Conservation (phyloP, 805 yeast genomes). For the Wickerhamomyces kurtzmanii region DNA sequence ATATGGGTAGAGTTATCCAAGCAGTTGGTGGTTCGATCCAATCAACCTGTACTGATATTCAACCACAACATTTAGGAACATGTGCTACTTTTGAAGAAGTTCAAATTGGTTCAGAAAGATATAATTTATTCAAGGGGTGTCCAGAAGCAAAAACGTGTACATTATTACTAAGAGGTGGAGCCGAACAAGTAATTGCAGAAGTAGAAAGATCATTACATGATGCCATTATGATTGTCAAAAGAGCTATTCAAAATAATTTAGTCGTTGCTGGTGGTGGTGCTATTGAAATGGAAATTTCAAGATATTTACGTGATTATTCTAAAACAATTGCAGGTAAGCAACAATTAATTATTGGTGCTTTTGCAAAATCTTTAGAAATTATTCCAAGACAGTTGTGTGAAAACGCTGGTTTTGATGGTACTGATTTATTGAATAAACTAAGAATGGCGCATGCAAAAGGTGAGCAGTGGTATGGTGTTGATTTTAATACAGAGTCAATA, state of each 20-base stretch:
- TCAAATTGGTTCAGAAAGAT: conserved; percentile 94
- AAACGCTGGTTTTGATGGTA: conserved; percentile 97
- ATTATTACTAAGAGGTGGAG: conserved; percentile 89
- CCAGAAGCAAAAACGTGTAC: conserved; percentile 92
- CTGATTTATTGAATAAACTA: conserved; percentile 83
- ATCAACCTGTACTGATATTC: conserved; percentile 64
- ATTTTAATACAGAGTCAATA: conserved; percentile 74
- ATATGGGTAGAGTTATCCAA: conserved; percentile 82
- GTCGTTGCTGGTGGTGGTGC: conserved; percentile 99
- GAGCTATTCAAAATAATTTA: conserved; percentile 78
- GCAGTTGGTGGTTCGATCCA: conserved; percentile 94
- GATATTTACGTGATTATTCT: conserved; percentile 77
- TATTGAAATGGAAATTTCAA: conserved; percentile 93
- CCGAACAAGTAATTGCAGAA: conserved; percentile 96
- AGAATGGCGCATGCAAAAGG: conserved; percentile 94
- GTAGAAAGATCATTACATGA: conserved; percentile 96
- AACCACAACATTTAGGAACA: conserved; percentile 67
- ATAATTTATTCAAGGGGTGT: conserved; percentile 87
- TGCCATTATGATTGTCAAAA: conserved; percentile 96
- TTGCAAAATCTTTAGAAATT: conserved; percentile 89
- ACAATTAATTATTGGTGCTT: conserved; percentile 85
- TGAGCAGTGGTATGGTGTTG: conserved; percentile 86
- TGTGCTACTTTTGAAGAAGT: conserved; percentile 84
- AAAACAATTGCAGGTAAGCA: conserved; percentile 91
- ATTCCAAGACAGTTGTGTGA: conserved; percentile 97